Conservation (phyloP, 306 rosid species). For the Cucumis hystrix region DNA sequence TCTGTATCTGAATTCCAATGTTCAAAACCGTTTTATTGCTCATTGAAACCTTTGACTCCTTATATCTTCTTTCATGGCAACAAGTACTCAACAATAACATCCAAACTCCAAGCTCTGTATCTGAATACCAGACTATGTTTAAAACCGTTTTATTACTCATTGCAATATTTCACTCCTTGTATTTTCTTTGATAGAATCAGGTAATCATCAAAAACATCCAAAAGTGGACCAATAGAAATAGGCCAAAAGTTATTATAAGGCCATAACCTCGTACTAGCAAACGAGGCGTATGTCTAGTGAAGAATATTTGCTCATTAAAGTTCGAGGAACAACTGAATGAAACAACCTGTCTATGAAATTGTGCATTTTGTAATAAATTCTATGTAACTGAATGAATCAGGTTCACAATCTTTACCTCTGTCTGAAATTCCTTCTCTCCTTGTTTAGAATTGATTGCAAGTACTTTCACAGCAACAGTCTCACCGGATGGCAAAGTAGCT, state of each 20-base stretch:
- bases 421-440: slow-evolving; percentile 92
- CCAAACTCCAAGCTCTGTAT: not conserved
- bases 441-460: slow-evolving; percentile 94
- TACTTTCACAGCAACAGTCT: slow-evolving; percentile 87
- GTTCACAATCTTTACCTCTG: slow-evolving; percentile 47
- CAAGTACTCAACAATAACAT: not conserved
- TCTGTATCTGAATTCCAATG: not conserved
- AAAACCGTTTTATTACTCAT: not conserved
- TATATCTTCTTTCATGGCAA: not conserved
- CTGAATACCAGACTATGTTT: not conserved
- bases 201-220: not conserved
- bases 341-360: not conserved
- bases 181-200: not conserved
- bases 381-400: not conserved
- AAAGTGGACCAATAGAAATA: not conserved
- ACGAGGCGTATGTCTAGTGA: not conserved
- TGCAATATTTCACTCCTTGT: not conserved
- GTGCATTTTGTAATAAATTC: not conserved
- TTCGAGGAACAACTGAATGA: not conserved
- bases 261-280: not conserved
- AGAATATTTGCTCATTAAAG: not conserved
- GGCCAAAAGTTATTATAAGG: not conserved
- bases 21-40: not conserved
- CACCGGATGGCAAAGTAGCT: slow-evolving; percentile 87
- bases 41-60: not conserved